These are phyloP conservation scores for Pleodorina starrii DNA, from an alignment of 139 green algal species.

Conservation along the genomic window DNA sequence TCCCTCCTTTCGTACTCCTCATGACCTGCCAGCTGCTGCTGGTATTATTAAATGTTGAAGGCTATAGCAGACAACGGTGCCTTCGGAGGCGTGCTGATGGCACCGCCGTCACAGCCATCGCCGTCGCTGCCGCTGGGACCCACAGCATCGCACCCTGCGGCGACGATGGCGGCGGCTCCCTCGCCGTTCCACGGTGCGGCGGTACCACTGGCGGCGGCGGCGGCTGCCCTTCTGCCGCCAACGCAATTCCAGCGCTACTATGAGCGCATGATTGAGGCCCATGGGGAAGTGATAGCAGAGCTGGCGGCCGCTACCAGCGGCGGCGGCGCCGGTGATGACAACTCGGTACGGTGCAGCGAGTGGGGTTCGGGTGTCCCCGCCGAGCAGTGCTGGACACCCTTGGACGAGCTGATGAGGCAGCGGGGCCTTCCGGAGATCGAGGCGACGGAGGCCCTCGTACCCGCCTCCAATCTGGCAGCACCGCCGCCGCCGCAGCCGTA, in stretches of 20 bases:
- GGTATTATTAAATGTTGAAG: no score
- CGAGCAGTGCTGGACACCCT: constrained; percentile 17
- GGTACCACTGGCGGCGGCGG: constrained; percentile 27
- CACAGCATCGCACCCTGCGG: neutral
- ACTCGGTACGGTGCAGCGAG: neutral
- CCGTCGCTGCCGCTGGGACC: no score
- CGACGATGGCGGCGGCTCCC: neutral
- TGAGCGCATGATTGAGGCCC: constrained; percentile 16
- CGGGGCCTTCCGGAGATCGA: neutral
- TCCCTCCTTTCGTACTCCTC: no score
- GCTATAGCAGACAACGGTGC: no score
- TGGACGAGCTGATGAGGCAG: constrained; percentile 44
- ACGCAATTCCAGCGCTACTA: constrained; percentile 24
- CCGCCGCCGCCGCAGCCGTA: neutral
- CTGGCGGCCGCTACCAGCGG: neutral
- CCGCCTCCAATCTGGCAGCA: neutral
- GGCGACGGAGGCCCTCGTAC: neutral
- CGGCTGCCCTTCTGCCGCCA: constrained; percentile 25
- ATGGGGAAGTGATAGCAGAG: constrained; percentile 40
- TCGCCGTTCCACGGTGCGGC: neutral
- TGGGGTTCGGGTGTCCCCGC: neutral
- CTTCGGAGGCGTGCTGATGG: no score
- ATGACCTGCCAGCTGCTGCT: no score
- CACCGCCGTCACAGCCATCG: no score
- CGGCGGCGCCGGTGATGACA: neutral